Percentiles rank a stretch among this genome's conserved stretches.
phyloP scores from a whole-genome alignment of 306 rosid genomes.

The Castanea mollissima region DNA sequence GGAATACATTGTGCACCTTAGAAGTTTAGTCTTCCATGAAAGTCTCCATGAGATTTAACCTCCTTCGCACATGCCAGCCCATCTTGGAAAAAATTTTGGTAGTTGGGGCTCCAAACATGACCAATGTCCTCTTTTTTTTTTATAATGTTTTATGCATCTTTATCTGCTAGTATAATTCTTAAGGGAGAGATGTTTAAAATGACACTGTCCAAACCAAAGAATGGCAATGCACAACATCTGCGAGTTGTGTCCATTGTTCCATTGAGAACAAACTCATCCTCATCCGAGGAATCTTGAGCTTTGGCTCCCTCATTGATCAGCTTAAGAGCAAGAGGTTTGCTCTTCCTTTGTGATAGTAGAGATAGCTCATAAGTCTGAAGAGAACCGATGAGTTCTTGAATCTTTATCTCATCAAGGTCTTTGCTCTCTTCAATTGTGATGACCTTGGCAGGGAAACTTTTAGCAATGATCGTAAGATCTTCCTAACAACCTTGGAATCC shows the following conservation, averaged over 20 bases:
- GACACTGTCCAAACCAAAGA: slow-evolving; percentile 57
- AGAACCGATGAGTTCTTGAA: too few relatives aligned
- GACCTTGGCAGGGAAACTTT: too few relatives aligned
- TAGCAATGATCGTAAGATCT: too few relatives aligned
- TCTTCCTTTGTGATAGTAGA: too few relatives aligned
- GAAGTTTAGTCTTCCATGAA: neutral
- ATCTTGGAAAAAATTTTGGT: neutral
- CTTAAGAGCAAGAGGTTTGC: too few relatives aligned
- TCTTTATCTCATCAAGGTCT: too few relatives aligned
- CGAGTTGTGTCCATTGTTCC: slow-evolving; percentile 49
- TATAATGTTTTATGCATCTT: slow-evolving; percentile 37
- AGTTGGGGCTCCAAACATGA: neutral
- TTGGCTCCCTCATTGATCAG: too few relatives aligned
- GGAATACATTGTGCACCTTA: neutral
- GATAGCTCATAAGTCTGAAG: too few relatives aligned
- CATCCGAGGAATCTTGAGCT: too few relatives aligned
- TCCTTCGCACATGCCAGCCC: neutral
- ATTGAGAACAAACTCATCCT: slow-evolving; percentile 20
- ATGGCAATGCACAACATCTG: slow-evolving; percentile 48
- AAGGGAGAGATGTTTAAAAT: slow-evolving; percentile 64
- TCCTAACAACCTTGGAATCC: too few relatives aligned
- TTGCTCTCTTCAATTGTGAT: too few relatives aligned
- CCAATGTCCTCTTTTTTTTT: neutral
- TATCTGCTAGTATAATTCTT: slow-evolving; percentile 38
- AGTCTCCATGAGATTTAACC: neutral